phyloP scores from a whole-genome alignment of 2,329 filamentous ascomycete genomes.

The Monilinia laxa region DNA sequence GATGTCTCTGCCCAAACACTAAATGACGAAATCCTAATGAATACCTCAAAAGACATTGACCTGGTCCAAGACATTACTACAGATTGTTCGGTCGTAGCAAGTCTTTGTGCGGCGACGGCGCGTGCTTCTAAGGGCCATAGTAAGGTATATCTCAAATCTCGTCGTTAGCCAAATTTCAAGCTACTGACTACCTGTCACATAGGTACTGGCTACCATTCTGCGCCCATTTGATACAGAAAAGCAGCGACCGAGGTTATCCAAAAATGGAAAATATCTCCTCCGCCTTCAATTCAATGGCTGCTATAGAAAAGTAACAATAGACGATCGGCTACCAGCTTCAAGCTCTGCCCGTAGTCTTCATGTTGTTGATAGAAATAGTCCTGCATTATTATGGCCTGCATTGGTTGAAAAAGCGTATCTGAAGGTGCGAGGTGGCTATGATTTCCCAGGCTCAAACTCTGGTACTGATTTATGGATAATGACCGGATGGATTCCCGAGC shows the following conservation, averaged over 20 bases:
- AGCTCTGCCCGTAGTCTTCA: conserved; percentile 74
- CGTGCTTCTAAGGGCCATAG: conserved; percentile 67
- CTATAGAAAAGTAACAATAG: conserved; percentile 81
- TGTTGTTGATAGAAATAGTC: conserved; percentile 82
- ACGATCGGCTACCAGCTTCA: conserved; percentile 82
- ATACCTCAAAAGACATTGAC: conserved; percentile 62
- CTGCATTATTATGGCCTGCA: conserved; percentile 83
- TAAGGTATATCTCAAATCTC: conserved; percentile 52
- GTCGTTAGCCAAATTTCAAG: neutral
- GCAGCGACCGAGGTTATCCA: conserved; percentile 61
- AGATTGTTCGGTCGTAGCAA: conserved; percentile 96
- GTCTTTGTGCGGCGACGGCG: conserved; percentile 78
- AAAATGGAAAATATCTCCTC: conserved; percentile 85
- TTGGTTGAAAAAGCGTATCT: conserved; percentile 94
- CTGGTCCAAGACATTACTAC: conserved; percentile 94
- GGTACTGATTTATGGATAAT: conserved; percentile 91
- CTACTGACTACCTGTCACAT: conserved; percentile 20
- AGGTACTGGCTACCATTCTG: conserved; percentile 71
- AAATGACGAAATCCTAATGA: conserved; percentile 53
- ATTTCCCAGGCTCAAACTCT: conserved; percentile 96
- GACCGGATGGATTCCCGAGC: conserved; percentile 95
- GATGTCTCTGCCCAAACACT: conserved; percentile 14
- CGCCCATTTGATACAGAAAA: conserved; percentile 68
- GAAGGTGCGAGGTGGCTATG: conserved; percentile 92
- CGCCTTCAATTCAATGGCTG: conserved; percentile 96